phyloP scores from a whole-genome alignment of 2,329 filamentous ascomycete species.

The Fusarium secorum region DNA sequence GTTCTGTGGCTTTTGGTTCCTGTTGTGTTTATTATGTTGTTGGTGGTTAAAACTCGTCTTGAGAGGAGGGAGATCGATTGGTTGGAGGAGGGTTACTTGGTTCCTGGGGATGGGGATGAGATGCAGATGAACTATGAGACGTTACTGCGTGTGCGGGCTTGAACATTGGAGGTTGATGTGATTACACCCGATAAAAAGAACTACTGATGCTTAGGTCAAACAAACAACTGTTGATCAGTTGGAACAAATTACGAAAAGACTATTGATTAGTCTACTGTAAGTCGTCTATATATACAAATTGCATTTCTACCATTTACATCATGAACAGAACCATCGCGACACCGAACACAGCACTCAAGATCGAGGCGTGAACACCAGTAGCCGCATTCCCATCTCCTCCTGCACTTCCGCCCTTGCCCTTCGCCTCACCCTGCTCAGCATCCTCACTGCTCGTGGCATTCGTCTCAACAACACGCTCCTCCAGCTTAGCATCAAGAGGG shows the following conservation, averaged over 20 bases:
- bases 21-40: slow-evolving; percentile 9
- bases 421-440: slow-evolving; percentile 11
- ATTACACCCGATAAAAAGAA: not conserved
- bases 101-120: slow-evolving; percentile 23
- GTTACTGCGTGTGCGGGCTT: not conserved
- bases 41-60: slow-evolving; percentile 12
- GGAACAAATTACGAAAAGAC: not conserved
- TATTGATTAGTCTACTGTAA: slow-evolving; percentile 8
- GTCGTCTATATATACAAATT: not conserved
- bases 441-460: slow-evolving; percentile 18
- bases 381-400: slow-evolving; percentile 13
- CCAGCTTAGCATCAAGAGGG: slow-evolving; percentile 59
- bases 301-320: slow-evolving; percentile 29
- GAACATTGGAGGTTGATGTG: not conserved
- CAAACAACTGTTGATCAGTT: not conserved
- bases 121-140: slow-evolving; percentile 11
- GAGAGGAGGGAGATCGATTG: slow-evolving; percentile 18
- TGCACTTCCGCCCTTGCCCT: slow-evolving; percentile 8
- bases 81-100: slow-evolving; percentile 22
- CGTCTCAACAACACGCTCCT: slow-evolving; percentile 48
- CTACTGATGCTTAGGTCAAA: not conserved
- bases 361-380: slow-evolving; percentile 3
- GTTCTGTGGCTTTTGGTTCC: slow-evolving; percentile 33
- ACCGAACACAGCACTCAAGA: slow-evolving; percentile 19
- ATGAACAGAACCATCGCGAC: slow-evolving; percentile 19